Evolutionary conservation across 345 rosid species (phyloP).

Genomic region (Fremontodendron californicum): DNA sequence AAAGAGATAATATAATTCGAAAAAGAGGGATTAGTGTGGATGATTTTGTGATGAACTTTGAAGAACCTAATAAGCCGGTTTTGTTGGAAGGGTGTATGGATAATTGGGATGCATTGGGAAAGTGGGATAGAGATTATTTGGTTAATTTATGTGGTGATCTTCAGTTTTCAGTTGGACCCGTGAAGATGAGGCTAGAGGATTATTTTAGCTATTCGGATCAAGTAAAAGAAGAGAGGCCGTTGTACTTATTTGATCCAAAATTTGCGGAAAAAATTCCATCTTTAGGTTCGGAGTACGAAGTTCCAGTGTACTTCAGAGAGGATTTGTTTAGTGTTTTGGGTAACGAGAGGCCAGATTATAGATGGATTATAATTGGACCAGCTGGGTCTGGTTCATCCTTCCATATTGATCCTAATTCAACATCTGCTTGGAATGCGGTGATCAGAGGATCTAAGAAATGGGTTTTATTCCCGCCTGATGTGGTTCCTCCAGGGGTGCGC

Average conservation of each 20-base stretch:
- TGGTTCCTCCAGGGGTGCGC: constrained; percentile 90
- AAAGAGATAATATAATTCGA: constrained; percentile 70
- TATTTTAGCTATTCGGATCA: constrained; percentile 71
- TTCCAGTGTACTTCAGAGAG: constrained; percentile 76
- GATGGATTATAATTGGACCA: constrained; percentile 96
- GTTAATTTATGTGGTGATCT: constrained; percentile 45
- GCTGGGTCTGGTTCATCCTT: constrained; percentile 95
- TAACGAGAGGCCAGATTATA: constrained; percentile 74
- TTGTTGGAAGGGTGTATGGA: constrained; percentile 86
- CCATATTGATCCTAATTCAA: constrained; percentile 98
- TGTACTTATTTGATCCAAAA: constrained; percentile 93
- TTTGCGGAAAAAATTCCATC: constrained; percentile 69
- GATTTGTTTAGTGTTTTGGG: constrained; percentile 87
- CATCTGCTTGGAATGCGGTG: constrained; percentile 97
- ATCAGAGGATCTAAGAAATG: constrained; percentile 92
- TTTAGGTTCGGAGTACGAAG: constrained; percentile 68
- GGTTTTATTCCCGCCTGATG: constrained; percentile 93
- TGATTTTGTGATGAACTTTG: constrained; percentile 63
- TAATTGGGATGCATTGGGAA: constrained; percentile 60
- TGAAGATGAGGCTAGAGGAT: constrained; percentile 74
- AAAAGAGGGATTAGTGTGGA: constrained; percentile 69
- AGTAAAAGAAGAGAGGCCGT: constrained; percentile 82
- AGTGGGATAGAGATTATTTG: constrained; percentile 78
- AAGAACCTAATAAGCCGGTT: constrained; percentile 85
- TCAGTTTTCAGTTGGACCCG: constrained; percentile 76